phyloP scores from a whole-genome alignment of 225 moss, liverwort and hornwort species.

The Sphagnum tenellum region DNA sequence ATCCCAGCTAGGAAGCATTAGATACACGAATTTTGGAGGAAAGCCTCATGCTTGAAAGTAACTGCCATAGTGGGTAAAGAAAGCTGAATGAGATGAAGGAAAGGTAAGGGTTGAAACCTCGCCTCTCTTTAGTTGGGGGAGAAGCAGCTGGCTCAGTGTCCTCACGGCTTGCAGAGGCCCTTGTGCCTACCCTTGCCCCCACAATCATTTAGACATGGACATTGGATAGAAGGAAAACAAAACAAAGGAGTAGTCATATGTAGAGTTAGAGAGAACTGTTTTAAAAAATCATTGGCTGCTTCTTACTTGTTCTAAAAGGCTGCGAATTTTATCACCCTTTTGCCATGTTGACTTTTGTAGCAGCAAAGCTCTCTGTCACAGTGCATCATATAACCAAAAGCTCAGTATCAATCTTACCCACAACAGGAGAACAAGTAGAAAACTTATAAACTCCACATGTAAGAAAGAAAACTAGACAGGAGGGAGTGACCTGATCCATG shows the following conservation, averaged over 20 bases:
- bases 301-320: conserved; percentile 68
- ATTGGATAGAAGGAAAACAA: background rate
- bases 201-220: background rate
- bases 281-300: background rate
- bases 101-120: conserved; percentile 60
- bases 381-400: background rate
- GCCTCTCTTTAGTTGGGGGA: conserved; percentile 89
- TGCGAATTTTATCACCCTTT: conserved; percentile 62
- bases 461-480: background rate
- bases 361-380: conserved; percentile 68
- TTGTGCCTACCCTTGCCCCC: conserved; percentile 43
- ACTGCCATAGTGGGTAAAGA: too few species aligned
- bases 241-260: background rate
- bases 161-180: conserved; percentile 82
- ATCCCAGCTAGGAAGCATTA: too few species aligned
- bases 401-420: too few species aligned
- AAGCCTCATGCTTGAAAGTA: too few species aligned
- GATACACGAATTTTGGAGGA: too few species aligned
- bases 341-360: conserved; percentile 73
- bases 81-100: background rate
- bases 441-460: background rate
- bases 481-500: conserved; percentile 64
- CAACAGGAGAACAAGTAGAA: background rate
- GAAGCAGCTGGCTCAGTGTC: conserved; percentile 72
- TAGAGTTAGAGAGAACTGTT: too few species aligned